Evolutionary conservation across 2,329 filamentous ascomycete species (phyloP).

Genomic region (Thelonectria discophora): DNA sequence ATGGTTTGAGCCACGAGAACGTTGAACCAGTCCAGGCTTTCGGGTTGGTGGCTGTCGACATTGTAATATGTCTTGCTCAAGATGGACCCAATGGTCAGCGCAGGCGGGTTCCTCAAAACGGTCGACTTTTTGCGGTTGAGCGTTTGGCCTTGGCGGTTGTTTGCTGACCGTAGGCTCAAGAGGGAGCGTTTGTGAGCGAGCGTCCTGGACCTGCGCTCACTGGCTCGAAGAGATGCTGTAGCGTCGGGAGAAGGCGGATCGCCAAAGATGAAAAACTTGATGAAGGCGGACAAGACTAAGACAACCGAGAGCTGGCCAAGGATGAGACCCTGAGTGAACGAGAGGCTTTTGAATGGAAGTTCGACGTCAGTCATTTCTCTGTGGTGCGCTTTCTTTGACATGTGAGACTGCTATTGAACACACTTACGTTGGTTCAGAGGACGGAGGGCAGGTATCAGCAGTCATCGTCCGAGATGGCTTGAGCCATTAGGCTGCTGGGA

Average conservation of each 20-base stretch:
- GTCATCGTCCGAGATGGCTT: conserved; percentile 45
- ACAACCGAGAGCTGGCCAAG: conserved; percentile 94
- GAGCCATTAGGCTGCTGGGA: neutral
- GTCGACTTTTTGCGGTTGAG: conserved; percentile 74
- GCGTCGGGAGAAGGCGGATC: conserved; percentile 87
- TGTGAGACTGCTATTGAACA: conserved; percentile 7
- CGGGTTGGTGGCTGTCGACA: conserved; percentile 92
- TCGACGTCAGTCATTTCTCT: conserved; percentile 18
- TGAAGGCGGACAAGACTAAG: conserved; percentile 90
- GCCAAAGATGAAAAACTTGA: conserved; percentile 99
- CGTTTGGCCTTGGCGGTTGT: conserved; percentile 51
- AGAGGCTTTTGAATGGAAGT: conserved; percentile 64
- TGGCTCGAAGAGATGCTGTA: conserved; percentile 78
- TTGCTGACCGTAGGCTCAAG: conserved; percentile 66
- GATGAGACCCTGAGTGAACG: conserved; percentile 93
- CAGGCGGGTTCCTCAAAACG: conserved; percentile 76
- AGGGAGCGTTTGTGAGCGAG: conserved; percentile 80
- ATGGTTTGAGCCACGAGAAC: conserved; percentile 96
- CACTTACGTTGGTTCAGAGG: conserved; percentile 58
- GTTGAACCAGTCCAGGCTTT: conserved; percentile 99
- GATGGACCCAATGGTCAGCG: conserved; percentile 90
- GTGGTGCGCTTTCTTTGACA: conserved; percentile 18
- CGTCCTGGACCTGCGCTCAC: conserved; percentile 76
- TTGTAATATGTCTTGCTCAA: conserved; percentile 98
- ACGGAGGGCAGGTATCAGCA: conserved; percentile 52